Evolutionary conservation across 2,329 filamentous ascomycete species (phyloP).

Genomic region (Aspergillus clavatus): DNA sequence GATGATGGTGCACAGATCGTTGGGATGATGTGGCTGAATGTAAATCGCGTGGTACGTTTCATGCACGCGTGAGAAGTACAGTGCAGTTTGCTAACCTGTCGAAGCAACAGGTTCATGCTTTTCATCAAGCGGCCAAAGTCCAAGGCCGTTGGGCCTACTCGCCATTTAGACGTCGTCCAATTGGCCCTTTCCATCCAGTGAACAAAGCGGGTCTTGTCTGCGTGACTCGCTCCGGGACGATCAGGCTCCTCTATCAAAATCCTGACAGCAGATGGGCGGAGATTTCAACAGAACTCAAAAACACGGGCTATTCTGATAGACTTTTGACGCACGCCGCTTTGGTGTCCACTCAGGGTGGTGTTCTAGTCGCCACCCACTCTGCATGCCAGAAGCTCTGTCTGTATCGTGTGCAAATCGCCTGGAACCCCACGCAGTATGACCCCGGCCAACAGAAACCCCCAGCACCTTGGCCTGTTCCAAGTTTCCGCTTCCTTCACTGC

Average conservation of each 20-base stretch:
- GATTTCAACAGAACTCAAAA: slow-evolving; percentile 67
- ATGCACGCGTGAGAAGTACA: slow-evolving; percentile 17
- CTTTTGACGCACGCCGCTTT: slow-evolving; percentile 75
- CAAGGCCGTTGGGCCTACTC: slow-evolving; percentile 65
- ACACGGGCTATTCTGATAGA: slow-evolving; percentile 65
- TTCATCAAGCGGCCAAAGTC: slow-evolving; percentile 59
- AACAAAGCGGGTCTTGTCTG: slow-evolving; percentile 70
- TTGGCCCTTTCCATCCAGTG: slow-evolving; percentile 64
- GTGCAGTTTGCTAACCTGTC: slow-evolving; percentile 2
- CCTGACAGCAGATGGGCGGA: slow-evolving; percentile 68
- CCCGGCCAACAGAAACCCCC: slow-evolving; percentile 39
- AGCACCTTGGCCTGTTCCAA: slow-evolving; percentile 31
- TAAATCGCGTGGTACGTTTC: slow-evolving; percentile 47
- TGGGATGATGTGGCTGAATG: slow-evolving; percentile 76
- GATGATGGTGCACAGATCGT: slow-evolving; percentile 75
- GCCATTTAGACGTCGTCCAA: slow-evolving; percentile 59
- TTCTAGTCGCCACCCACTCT: slow-evolving; percentile 39
- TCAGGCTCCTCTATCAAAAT: slow-evolving; percentile 75
- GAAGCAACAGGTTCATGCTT: slow-evolving; percentile 35
- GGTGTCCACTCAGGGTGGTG: slow-evolving; percentile 63
- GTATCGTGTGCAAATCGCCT: slow-evolving; percentile 68
- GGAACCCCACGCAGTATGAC: slow-evolving; percentile 58
- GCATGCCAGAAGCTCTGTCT: slow-evolving; percentile 67
- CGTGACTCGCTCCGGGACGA: slow-evolving; percentile 66
- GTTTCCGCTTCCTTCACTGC: slow-evolving; percentile 34